A percentile compares a stretch with the other conserved stretches of the same genome.
These are phyloP conservation scores for Corynespora cassiicola DNA, from an alignment of 2,329 filamentous ascomycete species.

Conservation along the genomic window DNA sequence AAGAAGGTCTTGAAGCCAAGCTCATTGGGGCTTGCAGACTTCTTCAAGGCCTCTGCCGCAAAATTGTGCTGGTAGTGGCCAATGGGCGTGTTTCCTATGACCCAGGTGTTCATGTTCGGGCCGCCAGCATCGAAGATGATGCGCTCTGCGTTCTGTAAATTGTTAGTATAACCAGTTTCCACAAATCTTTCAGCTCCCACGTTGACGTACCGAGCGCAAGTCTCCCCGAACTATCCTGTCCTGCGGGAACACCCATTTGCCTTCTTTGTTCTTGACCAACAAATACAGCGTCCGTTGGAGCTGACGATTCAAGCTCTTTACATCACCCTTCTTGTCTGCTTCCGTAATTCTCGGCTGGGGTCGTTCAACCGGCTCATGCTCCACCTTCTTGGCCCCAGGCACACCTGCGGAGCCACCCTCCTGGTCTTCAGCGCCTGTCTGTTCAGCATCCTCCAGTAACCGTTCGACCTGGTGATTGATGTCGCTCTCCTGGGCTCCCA, in stretches of 20 bases:
- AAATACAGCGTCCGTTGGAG: conserved; percentile 87
- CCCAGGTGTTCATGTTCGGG: conserved; percentile 98
- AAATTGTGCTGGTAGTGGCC: conserved; percentile 74
- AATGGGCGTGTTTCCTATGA: conserved; percentile 88
- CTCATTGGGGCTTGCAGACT: conserved; percentile 42
- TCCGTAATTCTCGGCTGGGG: conserved; percentile 75
- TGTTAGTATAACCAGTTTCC: conserved; percentile 16
- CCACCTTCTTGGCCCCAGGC: conserved; percentile 33
- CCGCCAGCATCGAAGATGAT: conserved; percentile 80
- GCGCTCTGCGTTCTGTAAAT: conserved; percentile 76
- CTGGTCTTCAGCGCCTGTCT: conserved; percentile 52
- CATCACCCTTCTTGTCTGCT: conserved; percentile 78
- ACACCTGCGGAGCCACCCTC: conserved; percentile 39
- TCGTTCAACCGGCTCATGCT: conserved; percentile 72
- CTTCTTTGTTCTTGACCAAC: conserved; percentile 75
- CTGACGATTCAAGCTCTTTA: conserved; percentile 77
- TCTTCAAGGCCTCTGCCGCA: conserved; percentile 46
- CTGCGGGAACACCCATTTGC: conserved; percentile 82
- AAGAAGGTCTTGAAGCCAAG: conserved; percentile 89
- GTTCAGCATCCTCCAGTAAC: conserved; percentile 76
- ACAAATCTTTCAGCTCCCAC: neutral
- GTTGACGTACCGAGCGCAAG: conserved; percentile 78
- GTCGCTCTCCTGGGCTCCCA: conserved; percentile 72
- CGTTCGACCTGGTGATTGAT: conserved; percentile 70
- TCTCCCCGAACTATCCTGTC: conserved; percentile 75